A percentile compares a stretch with the other conserved stretches of the same genome.
phyloP scores from a whole-genome alignment of 106 monocot genomes.

The Platanthera zijinensis region DNA sequence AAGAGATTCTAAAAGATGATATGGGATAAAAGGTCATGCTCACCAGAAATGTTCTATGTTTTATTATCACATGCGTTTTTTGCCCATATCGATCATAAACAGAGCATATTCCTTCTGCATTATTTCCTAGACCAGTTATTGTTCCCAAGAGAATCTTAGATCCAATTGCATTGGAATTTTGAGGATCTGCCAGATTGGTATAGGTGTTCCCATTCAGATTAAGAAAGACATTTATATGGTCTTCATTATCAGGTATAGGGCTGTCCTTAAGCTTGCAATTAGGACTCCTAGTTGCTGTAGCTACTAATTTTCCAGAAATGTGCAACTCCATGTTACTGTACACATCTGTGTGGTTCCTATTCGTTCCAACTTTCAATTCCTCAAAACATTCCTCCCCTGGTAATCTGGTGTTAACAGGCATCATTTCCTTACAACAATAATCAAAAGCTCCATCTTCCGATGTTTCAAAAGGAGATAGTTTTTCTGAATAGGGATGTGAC shows the following conservation, averaged over 20 bases:
- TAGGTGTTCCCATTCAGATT: constrained; percentile 15
- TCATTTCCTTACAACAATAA: constrained; percentile 7
- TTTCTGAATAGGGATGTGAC: constrained; percentile 29
- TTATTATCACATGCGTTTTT: constrained; percentile 83
- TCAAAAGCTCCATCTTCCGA: constrained; percentile 9
- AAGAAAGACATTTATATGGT: constrained; percentile 74
- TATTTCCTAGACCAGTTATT: constrained; percentile 64
- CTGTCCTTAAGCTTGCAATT: constrained; percentile 17
- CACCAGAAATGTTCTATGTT: constrained; percentile 91
- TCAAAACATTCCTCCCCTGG: constrained; percentile 1
- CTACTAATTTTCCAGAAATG: constrained; percentile 63
- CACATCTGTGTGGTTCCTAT: constrained; percentile 27
- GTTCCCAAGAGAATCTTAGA: constrained; percentile 48
- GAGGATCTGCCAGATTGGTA: background rate
- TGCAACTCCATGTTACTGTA: constrained; percentile 71
- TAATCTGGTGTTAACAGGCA: constrained; percentile 2
- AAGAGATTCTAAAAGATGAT: background rate
- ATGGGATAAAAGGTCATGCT: constrained; percentile 12
- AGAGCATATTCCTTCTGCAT: constrained; percentile 67
- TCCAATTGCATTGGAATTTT: constrained; percentile 12
- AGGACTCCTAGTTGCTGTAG: constrained; percentile 57
- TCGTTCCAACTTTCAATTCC: constrained; percentile 9
- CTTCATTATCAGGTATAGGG: constrained; percentile 29
- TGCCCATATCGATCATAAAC: constrained; percentile 52
- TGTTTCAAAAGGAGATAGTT: constrained; percentile 18